A percentile compares a stretch with the other conserved stretches of the same genome.
Conservation (phyloP, 2,329 filamentous ascomycete species). For the Pezicula neosporulosa region DNA sequence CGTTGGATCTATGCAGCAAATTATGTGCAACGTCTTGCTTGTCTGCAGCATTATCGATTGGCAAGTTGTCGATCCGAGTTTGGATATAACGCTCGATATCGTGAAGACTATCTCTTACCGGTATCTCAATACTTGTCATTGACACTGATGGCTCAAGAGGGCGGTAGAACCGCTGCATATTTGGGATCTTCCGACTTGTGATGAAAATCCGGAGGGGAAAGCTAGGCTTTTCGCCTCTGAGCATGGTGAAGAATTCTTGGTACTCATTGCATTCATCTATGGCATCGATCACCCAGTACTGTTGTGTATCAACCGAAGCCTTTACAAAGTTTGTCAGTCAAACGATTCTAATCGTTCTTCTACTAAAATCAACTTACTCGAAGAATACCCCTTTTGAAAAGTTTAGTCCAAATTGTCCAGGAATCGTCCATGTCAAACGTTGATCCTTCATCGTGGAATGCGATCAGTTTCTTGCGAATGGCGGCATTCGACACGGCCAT, state of each 20-base stretch:
- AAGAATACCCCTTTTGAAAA: slow-evolving; percentile 26
- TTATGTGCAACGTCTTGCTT: slow-evolving; percentile 5
- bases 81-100: neutral
- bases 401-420: slow-evolving; percentile 21
- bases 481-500: slow-evolving; percentile 24
- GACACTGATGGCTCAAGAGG: neutral
- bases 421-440: slow-evolving; percentile 19
- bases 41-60: neutral
- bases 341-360: too few relatives aligned
- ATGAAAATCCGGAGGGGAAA: slow-evolving; percentile 21
- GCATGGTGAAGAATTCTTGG: slow-evolving; percentile 15
- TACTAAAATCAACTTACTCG: neutral
- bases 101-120: neutral
- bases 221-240: slow-evolving; percentile 11
- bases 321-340: too few relatives aligned
- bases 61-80: neutral
- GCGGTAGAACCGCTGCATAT: slow-evolving; percentile 1
- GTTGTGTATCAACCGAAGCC: neutral
- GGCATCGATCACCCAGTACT: slow-evolving; percentile 32
- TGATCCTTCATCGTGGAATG: slow-evolving; percentile 15
- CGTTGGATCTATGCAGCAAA: slow-evolving; percentile 24
- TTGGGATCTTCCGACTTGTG: slow-evolving; percentile 15
- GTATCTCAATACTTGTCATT: neutral
- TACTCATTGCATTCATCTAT: slow-evolving; percentile 29
- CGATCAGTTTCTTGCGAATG: slow-evolving; percentile 12